Base-by-base conservation (phyloP, 2,329 filamentous ascomycete species). In the Sporothrix globosa region DNA sequence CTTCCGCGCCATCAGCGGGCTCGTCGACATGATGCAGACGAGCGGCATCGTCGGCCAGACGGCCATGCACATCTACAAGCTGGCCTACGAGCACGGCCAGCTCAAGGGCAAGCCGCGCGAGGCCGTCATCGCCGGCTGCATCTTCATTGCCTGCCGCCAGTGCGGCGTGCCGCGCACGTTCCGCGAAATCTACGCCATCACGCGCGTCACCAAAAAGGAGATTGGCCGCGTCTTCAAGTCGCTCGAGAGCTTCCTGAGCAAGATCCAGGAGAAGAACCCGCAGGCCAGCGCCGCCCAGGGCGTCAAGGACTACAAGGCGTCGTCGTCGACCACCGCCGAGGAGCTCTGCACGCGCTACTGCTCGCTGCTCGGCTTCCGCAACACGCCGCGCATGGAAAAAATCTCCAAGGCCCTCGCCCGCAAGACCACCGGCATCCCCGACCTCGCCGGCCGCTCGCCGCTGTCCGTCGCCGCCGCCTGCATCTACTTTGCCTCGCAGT, bases 51-150 rank as follows among this genome's bases (percentile, higher is more conserved):
- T 96, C 53, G 90, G 92, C 67, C 93, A 97, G 77, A 92, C 91
- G 1, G 93, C 96, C 73, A 97, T 97, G 83, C 92, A 96, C 79
- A 90, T 98, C 74, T 99, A 91, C 87, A 98, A 97, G 83, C 87
- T 96, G 70, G 92, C 95, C 30, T 93, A 97, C 76, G 96, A 99
- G 81, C 90, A 91, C 77, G 95, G 95, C 79, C 87, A 93, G 70
- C 93, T 98, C 86, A 97, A 97, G 83, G 94, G 94, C 78, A 99
- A 99, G 82, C 91, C 92, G 0, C 91, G 94, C 78, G 95, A 98
- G 76, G 92, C 92, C 70, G 91, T 99, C 75, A 95, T 98, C 75
- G 96, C 96, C 5, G 93, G 94, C 7, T 97, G 94, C 81, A 96
- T 99, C 80, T 98, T 99, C 84, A 95, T 99, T 76, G 93, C 96